Conservation (phyloP, 441 rosid genomes). For the Arabidopsis lyrata region DNA sequence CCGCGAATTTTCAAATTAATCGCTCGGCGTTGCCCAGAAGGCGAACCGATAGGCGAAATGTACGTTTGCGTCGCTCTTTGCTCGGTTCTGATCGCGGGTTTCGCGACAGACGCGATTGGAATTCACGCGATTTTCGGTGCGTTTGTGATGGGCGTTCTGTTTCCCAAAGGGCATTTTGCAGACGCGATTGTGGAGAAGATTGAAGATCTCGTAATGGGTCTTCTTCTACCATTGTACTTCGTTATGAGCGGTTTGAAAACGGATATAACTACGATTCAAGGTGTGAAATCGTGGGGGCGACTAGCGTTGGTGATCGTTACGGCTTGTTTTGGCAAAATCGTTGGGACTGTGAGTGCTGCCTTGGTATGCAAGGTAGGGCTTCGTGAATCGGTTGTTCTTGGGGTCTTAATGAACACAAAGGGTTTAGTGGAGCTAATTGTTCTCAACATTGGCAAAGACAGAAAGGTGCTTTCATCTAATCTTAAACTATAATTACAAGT, state of each 20-base stretch:
- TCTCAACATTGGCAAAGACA: slow-evolving; percentile 60
- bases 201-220: slow-evolving; percentile 58
- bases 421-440: slow-evolving; percentile 59
- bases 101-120: slow-evolving; percentile 55
- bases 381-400: slow-evolving; percentile 49
- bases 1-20: slow-evolving; percentile 50
- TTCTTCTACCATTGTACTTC: slow-evolving; percentile 55
- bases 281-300: slow-evolving; percentile 54
- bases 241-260: slow-evolving; percentile 61
- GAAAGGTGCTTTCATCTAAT: slow-evolving; percentile 42
- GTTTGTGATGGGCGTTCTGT: slow-evolving; percentile 52
- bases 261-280: slow-evolving; percentile 45
- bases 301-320: slow-evolving; percentile 52
- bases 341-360: slow-evolving; percentile 50
- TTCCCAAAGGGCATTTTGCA: slow-evolving; percentile 52
- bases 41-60: slow-evolving; percentile 52
- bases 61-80: slow-evolving; percentile 50
- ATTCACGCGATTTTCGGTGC: slow-evolving; percentile 60
- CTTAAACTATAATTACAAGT: background rate
- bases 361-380: slow-evolving; percentile 44
- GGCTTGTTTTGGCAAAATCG: slow-evolving; percentile 53
- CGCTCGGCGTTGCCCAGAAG: slow-evolving; percentile 52
- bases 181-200: slow-evolving; percentile 54
- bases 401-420: slow-evolving; percentile 58
- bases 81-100: slow-evolving; percentile 49